Evolutionary conservation across 2,329 filamentous ascomycete species (phyloP).

Genomic region (Beauveria scarabaeidicola): DNA sequence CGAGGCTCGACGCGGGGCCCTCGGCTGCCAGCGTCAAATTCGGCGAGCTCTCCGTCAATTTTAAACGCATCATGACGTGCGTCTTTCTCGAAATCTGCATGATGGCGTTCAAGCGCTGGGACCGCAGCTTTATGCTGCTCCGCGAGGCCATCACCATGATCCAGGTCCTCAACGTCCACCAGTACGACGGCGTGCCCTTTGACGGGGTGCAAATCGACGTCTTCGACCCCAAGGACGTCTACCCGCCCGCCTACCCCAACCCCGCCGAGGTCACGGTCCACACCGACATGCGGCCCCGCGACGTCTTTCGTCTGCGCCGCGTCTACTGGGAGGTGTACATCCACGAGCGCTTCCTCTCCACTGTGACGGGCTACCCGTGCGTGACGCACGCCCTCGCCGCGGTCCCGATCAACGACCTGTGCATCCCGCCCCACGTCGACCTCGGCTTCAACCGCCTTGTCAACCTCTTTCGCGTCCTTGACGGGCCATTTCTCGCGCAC

Average conservation of each 20-base stretch:
- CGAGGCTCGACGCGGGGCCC: slow-evolving; percentile 1
- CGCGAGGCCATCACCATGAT: slow-evolving; percentile 40
- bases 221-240: neutral
- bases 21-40: slow-evolving; percentile 25
- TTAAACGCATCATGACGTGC: slow-evolving; percentile 40
- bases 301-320: slow-evolving; percentile 26
- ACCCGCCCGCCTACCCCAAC: neutral
- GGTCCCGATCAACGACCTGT: slow-evolving; percentile 23
- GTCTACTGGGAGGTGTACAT: slow-evolving; percentile 49
- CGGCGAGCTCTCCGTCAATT: slow-evolving; percentile 32
- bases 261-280: neutral
- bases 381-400: slow-evolving; percentile 25
- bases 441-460: slow-evolving; percentile 30
- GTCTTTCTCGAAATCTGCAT: slow-evolving; percentile 45
- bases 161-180: slow-evolving; percentile 34
- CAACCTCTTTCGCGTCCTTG: slow-evolving; percentile 29
- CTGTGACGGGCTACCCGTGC: slow-evolving; percentile 38
- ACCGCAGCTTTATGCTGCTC: slow-evolving; percentile 41
- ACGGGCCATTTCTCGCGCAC: slow-evolving; percentile 29
- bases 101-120: slow-evolving; percentile 38
- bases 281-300: neutral
- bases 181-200: slow-evolving; percentile 21
- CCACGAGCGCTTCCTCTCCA: slow-evolving; percentile 47
- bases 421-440: slow-evolving; percentile 28
- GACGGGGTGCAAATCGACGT: neutral